Conservation (phyloP, 2,329 filamentous ascomycete species). For the Fusarium nurragi region DNA sequence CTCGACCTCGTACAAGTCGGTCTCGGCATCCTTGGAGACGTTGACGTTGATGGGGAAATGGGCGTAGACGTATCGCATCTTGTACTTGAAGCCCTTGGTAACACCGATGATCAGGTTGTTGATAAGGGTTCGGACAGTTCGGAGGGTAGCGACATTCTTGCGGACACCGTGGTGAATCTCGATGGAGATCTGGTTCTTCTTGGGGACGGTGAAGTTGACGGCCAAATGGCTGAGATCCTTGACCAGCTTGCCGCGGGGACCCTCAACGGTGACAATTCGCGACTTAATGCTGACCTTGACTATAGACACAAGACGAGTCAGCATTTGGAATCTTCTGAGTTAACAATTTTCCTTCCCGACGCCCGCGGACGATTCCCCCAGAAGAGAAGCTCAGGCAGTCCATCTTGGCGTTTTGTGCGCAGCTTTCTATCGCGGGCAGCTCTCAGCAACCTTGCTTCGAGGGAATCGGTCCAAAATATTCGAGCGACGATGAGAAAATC, state of each 20-base stretch:
- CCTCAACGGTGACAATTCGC: conserved; percentile 94
- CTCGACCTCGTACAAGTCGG: conserved; percentile 88
- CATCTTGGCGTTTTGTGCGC: conserved; percentile 26
- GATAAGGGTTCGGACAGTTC: conserved; percentile 97
- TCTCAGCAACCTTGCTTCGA: conserved; percentile 18
- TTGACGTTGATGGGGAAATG: conserved; percentile 99
- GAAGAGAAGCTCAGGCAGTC: conserved; percentile 12
- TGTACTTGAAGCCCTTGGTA: conserved; percentile 99
- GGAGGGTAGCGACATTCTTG: conserved; percentile 98
- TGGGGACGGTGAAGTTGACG: conserved; percentile 91
- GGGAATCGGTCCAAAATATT: conserved; percentile 19
- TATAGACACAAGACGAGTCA: conserved; percentile 56
- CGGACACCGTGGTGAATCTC: conserved; percentile 98
- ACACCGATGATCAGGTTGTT: conserved; percentile 99
- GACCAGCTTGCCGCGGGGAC: conserved; percentile 93
- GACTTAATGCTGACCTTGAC: conserved; percentile 99
- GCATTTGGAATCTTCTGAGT: conserved; percentile 33
- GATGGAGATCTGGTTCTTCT: conserved; percentile 89
- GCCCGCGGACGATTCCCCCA: conserved; percentile 4
- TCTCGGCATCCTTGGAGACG: conserved; percentile 95
- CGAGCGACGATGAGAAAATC: conserved; percentile 8
- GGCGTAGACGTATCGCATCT: conserved; percentile 99
- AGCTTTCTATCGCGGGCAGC: conserved; percentile 24
- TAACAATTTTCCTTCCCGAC: conserved; percentile 4
- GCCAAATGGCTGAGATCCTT: conserved; percentile 98